A percentile compares a stretch with the other conserved stretches of the same genome.
These are phyloP conservation scores for Spergularia bocconei DNA, from an alignment of 148 eudicot genomes.

Conservation along the genomic window DNA sequence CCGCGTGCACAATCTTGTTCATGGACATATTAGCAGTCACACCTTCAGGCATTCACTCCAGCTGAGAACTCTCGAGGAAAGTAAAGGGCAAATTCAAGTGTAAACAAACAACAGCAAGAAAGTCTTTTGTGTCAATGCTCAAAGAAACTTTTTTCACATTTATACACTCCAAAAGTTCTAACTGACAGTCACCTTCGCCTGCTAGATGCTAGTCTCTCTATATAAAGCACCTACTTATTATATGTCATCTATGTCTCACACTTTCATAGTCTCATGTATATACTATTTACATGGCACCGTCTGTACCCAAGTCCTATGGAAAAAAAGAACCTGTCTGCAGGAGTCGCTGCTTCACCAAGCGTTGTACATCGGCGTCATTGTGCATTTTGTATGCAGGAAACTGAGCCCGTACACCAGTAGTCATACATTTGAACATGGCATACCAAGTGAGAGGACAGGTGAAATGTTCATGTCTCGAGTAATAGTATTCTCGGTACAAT, in stretches of 20 bases:
- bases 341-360: too few relatives aligned
- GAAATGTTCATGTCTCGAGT: conserved; percentile 15
- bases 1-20: too few relatives aligned
- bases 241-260: conserved; percentile 2
- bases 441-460: conserved; percentile 32
- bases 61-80: too few relatives aligned
- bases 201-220: neutral
- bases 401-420: neutral
- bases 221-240: neutral
- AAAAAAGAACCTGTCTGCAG: too few relatives aligned
- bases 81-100: too few relatives aligned
- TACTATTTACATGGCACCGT: conserved; percentile 13
- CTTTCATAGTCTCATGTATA: conserved; percentile 4
- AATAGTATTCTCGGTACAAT: neutral
- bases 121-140: too few relatives aligned
- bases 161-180: too few relatives aligned
- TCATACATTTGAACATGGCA: conserved; percentile 24
- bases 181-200: too few relatives aligned
- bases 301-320: neutral
- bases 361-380: neutral
- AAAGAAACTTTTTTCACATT: too few relatives aligned
- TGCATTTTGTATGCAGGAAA: neutral
- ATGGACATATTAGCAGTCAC: too few relatives aligned
- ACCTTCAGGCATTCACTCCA: too few relatives aligned
- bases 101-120: too few relatives aligned